Evolutionary conservation across 257 asterid species (phyloP).

Genomic region (Scutellaria minor): DNA sequence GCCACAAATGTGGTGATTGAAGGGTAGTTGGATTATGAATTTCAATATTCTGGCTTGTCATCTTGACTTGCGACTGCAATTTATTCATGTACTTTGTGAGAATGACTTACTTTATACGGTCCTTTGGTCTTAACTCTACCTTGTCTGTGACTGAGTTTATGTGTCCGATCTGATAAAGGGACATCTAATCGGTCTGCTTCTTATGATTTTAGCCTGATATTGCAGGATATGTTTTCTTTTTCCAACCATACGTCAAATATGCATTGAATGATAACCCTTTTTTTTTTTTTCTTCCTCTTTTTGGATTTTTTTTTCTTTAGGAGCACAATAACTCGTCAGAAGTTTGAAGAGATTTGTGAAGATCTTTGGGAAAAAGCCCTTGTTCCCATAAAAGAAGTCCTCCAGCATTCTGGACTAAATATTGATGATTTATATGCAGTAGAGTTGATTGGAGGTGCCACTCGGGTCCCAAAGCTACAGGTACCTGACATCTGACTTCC

Average conservation of each 20-base stretch:
- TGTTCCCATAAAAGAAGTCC: conserved; percentile 77
- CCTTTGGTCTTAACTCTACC: background rate
- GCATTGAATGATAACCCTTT: conserved; percentile 9
- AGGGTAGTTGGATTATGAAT: background rate
- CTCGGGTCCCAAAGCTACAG: conserved; percentile 99
- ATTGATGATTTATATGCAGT: conserved; percentile 83
- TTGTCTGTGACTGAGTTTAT: conserved; percentile 14
- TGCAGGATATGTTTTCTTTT: background rate
- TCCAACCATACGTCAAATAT: conserved; percentile 2
- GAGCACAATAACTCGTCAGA: conserved; percentile 96
- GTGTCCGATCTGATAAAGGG: conserved; percentile 13
- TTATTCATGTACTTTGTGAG: background rate
- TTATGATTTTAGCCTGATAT: conserved; percentile 13
- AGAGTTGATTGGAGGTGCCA: conserved; percentile 99
- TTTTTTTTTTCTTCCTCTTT: conserved; percentile 13
- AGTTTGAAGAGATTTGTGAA: conserved; percentile 91
- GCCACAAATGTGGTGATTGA: conserved; percentile 6
- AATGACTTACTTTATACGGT: background rate
- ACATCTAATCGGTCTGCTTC: background rate
- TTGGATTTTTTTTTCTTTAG: conserved; percentile 43
- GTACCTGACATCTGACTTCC: conserved; percentile 43
- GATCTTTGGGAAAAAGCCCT: conserved; percentile 95
- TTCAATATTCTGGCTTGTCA: conserved; percentile 13
- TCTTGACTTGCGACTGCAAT: conserved; percentile 7
- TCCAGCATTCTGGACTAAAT: conserved; percentile 73